These are phyloP conservation scores for Tricholoma flavovirens DNA, from an alignment of 768 basidiomycete genomes.

Conservation along the genomic window DNA sequence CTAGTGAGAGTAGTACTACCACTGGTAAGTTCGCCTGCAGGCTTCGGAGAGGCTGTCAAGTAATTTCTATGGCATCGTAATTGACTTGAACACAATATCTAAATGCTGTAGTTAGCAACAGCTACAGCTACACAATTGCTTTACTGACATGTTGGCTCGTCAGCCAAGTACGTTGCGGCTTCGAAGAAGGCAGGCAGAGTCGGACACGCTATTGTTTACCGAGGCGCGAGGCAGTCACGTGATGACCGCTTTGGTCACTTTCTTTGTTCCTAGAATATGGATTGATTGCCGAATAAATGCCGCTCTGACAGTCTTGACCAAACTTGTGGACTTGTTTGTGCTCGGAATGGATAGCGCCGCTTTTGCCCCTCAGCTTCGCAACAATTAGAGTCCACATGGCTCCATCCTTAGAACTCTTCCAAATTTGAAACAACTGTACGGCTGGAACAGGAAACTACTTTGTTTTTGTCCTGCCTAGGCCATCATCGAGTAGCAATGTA, in stretches of 20 bases:
- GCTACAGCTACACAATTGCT: too few species aligned
- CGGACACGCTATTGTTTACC: conserved; percentile 11
- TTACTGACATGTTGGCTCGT: too few species aligned
- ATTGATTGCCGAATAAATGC: neutral
- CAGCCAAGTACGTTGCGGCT: too few species aligned
- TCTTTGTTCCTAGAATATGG: conserved; percentile 13
- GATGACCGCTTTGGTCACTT: neutral
- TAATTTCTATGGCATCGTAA: too few species aligned
- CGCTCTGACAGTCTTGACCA: conserved; percentile 3
- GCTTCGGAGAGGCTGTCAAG: too few species aligned
- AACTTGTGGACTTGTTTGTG: conserved; percentile 11
- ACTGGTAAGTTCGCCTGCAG: too few species aligned
- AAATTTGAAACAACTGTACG: conserved; percentile 6
- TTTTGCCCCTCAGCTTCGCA: conserved; percentile 6
- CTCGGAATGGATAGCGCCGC: conserved; percentile 1
- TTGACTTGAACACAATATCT: too few species aligned
- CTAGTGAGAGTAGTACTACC: too few species aligned
- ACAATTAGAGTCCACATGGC: conserved; percentile 18
- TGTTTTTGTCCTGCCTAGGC: conserved; percentile 18
- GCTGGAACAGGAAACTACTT: conserved; percentile 26
- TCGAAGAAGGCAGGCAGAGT: too few species aligned
- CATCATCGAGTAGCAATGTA: neutral
- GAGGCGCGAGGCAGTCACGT: conserved; percentile 7
- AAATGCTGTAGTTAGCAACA: too few species aligned
- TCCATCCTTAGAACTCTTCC: conserved; percentile 10